Evolutionary conservation across 1,139 yeast genomes (phyloP).

Genomic region (Dujonia santamariae): DNA sequence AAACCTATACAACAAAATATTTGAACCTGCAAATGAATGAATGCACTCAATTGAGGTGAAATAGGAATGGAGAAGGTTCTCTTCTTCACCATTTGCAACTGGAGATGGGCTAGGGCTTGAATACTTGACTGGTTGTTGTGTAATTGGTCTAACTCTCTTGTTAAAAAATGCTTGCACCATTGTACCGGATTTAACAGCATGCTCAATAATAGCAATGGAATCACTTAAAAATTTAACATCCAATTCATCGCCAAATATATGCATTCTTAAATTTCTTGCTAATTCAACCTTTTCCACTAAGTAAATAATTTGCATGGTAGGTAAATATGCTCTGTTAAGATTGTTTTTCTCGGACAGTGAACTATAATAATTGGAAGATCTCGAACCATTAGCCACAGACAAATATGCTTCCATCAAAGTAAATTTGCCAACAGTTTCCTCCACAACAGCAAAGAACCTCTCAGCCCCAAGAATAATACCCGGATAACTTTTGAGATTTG

Average conservation of each 20-base stretch:
- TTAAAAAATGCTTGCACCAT: conserved; percentile 38
- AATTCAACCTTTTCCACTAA: conserved; percentile 32
- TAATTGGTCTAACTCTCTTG: conserved; percentile 14
- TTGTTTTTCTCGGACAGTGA: conserved; percentile 41
- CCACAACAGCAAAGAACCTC: conserved; percentile 60
- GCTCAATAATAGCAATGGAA: conserved; percentile 47
- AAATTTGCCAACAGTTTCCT: conserved; percentile 60
- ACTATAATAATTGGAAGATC: conserved; percentile 51
- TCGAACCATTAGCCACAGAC: conserved; percentile 62
- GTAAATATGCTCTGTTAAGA: conserved; percentile 63
- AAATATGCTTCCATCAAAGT: conserved; percentile 63
- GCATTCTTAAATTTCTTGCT: conserved; percentile 34
- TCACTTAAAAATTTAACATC: conserved; percentile 62
- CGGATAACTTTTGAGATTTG: conserved; percentile 42
- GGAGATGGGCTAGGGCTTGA: not conserved
- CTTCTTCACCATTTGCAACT: conserved; percentile 9
- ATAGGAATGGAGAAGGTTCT: conserved; percentile 7
- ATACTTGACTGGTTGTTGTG: not conserved
- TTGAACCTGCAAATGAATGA: conserved; percentile 68
- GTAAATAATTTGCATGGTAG: conserved; percentile 62
- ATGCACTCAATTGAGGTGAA: conserved; percentile 47
- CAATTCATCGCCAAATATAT: conserved; percentile 62
- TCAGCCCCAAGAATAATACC: conserved; percentile 82
- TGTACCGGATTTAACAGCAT: conserved; percentile 42
- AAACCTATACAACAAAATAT: conserved; percentile 51